Conservation (phyloP, 1,139 yeast species). For the Geotrichum reessii region DNA sequence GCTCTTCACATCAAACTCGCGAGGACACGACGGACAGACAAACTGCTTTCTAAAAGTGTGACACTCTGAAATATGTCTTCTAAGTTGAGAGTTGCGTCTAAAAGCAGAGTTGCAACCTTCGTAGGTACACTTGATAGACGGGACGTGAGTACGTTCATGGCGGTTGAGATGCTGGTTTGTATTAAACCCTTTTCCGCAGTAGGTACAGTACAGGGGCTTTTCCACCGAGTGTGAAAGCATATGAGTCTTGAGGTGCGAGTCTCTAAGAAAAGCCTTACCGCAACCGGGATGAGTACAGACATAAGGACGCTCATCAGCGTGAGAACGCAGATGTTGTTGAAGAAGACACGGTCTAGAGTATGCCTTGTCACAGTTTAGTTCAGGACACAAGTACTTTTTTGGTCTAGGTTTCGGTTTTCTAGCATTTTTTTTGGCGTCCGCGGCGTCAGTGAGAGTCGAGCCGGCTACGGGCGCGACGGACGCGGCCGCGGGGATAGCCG, state of each 20-base stretch:
- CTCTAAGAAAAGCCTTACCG: conserved; percentile 60
- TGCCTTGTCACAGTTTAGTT: conserved; percentile 63
- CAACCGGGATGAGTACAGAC: conserved; percentile 54
- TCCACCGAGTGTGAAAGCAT: conserved; percentile 49
- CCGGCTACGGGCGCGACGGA: neutral
- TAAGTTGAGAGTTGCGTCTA: conserved; percentile 70
- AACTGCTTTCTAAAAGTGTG: conserved; percentile 42
- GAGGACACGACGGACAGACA: conserved; percentile 32
- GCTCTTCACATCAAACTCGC: conserved; percentile 34
- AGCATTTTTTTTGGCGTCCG: conserved; percentile 3
- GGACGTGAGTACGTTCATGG: conserved; percentile 73
- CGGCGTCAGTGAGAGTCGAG: neutral
- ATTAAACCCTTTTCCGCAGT: conserved; percentile 80
- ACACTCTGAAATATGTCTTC: conserved; percentile 61
- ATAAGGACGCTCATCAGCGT: conserved; percentile 75
- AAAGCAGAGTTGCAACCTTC: conserved; percentile 63
- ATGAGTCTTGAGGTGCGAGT: conserved; percentile 76
- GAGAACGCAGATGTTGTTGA: conserved; percentile 70
- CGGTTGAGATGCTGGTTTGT: conserved; percentile 75
- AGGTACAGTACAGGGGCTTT: conserved; percentile 69
- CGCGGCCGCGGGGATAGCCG: neutral
- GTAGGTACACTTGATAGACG: conserved; percentile 56
- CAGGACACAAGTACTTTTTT: conserved; percentile 56
- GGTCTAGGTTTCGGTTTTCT: conserved; percentile 38
- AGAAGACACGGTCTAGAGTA: conserved; percentile 77